These are phyloP conservation scores for Leucogyrophana mollusca DNA, from an alignment of 768 basidiomycete genomes.

Conservation along the genomic window DNA sequence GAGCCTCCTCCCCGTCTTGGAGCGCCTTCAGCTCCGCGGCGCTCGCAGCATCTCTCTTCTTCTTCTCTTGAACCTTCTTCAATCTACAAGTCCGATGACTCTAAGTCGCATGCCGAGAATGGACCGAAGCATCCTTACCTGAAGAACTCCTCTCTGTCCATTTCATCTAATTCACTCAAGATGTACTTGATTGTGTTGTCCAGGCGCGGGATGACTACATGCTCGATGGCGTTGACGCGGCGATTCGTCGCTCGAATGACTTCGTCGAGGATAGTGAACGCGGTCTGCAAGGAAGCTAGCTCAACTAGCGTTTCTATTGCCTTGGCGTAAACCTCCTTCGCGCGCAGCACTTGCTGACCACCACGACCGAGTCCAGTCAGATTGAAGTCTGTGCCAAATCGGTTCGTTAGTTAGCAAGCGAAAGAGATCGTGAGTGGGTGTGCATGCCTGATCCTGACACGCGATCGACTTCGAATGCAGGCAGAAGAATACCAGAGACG, in stretches of 20 bases:
- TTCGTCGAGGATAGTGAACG: conserved; percentile 97
- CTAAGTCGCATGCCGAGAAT: conserved; percentile 1
- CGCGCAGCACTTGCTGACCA: conserved; percentile 91
- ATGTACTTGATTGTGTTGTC: conserved; percentile 99
- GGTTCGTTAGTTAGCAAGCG: background rate
- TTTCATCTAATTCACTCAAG: conserved; percentile 95
- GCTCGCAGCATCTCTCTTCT: conserved; percentile 76
- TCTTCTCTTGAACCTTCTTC: conserved; percentile 97
- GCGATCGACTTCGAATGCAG: conserved; percentile 91
- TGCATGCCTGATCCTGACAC: conserved; percentile 74
- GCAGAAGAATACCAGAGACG: conserved; percentile 93
- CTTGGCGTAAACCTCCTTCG: conserved; percentile 98
- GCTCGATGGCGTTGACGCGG: conserved; percentile 97
- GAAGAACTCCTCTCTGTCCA: conserved; percentile 96
- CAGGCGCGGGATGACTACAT: conserved; percentile 91
- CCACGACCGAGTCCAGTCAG: conserved; percentile 95
- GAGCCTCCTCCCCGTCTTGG: conserved; percentile 6
- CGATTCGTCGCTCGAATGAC: conserved; percentile 99
- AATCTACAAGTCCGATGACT: conserved; percentile 47
- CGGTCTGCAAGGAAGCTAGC: conserved; percentile 94
- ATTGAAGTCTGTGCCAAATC: conserved; percentile 72
- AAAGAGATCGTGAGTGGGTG: background rate
- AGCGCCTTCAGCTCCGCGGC: conserved; percentile 20
- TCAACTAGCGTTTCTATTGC: conserved; percentile 97
- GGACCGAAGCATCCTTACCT: conserved; percentile 44